These are phyloP conservation scores for Jaapia argillacea DNA, from an alignment of 768 basidiomycete species.

Conservation along the genomic window DNA sequence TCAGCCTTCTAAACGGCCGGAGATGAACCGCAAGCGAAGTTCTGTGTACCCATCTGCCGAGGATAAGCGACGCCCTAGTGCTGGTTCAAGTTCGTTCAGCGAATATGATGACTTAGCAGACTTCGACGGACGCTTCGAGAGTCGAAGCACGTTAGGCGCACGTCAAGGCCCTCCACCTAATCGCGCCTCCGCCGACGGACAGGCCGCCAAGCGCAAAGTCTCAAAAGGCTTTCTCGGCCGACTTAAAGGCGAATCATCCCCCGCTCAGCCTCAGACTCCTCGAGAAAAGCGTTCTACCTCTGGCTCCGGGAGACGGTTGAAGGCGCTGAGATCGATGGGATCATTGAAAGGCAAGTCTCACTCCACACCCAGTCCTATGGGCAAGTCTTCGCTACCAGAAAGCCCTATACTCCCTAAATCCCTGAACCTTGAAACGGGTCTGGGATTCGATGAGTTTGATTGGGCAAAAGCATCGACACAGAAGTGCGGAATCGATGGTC, in stretches of 20 bases:
- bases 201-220: constrained; percentile 36
- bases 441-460: constrained; percentile 43
- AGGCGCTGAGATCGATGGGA: constrained; percentile 72
- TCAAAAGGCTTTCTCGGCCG: constrained; percentile 62
- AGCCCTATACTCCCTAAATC: constrained; percentile 47
- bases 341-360: constrained; percentile 55
- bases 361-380: constrained; percentile 13
- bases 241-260: constrained; percentile 40
- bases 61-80: constrained; percentile 53
- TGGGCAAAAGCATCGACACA: constrained; percentile 23
- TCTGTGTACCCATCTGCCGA: constrained; percentile 12
- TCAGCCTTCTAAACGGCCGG: constrained; percentile 4
- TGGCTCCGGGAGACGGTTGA: constrained; percentile 42
- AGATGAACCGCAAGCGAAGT: constrained; percentile 7
- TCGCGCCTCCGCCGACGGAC: constrained; percentile 23
- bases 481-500: constrained; percentile 1
- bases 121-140: constrained; percentile 81
- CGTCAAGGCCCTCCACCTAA: constrained; percentile 21
- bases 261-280: constrained; percentile 29
- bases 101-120: constrained; percentile 85
- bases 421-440: constrained; percentile 41
- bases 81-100: constrained; percentile 65
- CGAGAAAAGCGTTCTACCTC: constrained; percentile 27
- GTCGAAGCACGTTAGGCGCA: constrained; percentile 60
- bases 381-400: constrained; percentile 24